Percentiles rank a stretch among this genome's conserved stretches.
These are phyloP conservation scores for Rhizopus sp. DNA, from an alignment of 371 early-diverging fungal species.

Conservation along the genomic window DNA sequence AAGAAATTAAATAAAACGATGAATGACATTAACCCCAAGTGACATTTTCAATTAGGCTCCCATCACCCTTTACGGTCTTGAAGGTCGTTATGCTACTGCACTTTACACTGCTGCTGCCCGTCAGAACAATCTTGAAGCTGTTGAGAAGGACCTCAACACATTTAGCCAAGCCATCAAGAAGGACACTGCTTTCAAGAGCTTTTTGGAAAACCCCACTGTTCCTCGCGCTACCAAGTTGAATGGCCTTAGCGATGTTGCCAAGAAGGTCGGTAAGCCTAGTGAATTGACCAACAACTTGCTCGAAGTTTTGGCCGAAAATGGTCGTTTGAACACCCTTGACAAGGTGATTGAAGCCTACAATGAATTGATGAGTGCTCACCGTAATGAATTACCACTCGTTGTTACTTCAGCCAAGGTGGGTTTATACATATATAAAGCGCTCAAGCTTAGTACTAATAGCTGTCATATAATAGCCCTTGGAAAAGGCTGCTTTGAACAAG, in stretches of 20 bases:
- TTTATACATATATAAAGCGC: neutral
- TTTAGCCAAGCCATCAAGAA: constrained; percentile 70
- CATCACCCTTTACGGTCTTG: constrained; percentile 87
- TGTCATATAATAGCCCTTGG: constrained; percentile 43
- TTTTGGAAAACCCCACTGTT: constrained; percentile 88
- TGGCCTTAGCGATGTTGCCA: constrained; percentile 66
- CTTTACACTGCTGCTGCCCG: constrained; percentile 93
- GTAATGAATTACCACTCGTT: constrained; percentile 87
- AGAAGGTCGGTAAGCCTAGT: constrained; percentile 69
- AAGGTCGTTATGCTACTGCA: constrained; percentile 97
- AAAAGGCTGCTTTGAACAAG: constrained; percentile 53
- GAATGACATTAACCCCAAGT: neutral
- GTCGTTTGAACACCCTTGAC: constrained; percentile 83
- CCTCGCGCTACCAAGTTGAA: constrained; percentile 77
- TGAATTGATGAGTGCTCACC: constrained; percentile 89
- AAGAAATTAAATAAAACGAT: constrained; percentile 5
- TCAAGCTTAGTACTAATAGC: neutral
- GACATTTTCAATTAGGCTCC: constrained; percentile 64
- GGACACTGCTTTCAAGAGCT: constrained; percentile 71
- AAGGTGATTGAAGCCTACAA: constrained; percentile 82
- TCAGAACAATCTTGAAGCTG: constrained; percentile 77
- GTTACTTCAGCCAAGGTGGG: constrained; percentile 88
- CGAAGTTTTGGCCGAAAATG: constrained; percentile 89
- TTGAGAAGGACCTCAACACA: constrained; percentile 84
- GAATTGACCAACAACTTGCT: constrained; percentile 90